Conservation (phyloP, 73 alveolate genomes). For the Paramecium octaurelia region DNA sequence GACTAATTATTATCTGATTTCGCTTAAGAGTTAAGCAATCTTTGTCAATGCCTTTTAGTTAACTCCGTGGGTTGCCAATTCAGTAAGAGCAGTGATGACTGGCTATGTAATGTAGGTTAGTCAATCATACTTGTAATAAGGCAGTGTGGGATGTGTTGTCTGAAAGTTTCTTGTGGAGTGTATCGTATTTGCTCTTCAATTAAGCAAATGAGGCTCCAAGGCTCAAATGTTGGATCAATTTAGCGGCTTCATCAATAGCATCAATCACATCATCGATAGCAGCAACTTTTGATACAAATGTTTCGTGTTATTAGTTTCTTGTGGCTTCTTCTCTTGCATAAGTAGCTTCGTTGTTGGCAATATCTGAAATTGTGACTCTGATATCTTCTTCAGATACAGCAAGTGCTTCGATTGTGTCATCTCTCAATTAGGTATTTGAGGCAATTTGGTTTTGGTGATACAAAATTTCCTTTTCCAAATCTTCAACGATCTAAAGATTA, state of each 20-base stretch:
- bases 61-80: slow-evolving; percentile 43
- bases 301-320: slow-evolving; percentile 34
- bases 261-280: slow-evolving; percentile 56
- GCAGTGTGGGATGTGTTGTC: slow-evolving; percentile 48
- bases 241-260: slow-evolving; percentile 63
- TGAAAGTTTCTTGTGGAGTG: slow-evolving; percentile 49
- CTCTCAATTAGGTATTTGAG: slow-evolving; percentile 42
- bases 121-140: not conserved
- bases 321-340: slow-evolving; percentile 56
- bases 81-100: slow-evolving; percentile 43
- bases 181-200: slow-evolving; percentile 46
- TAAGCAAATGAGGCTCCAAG: slow-evolving; percentile 62
- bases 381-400: slow-evolving; percentile 43
- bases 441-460: slow-evolving; percentile 13
- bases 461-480: slow-evolving; percentile 3
- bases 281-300: slow-evolving; percentile 16
- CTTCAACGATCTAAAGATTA: slow-evolving; percentile 14
- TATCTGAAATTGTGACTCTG: slow-evolving; percentile 24
- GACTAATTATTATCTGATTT: slow-evolving; percentile 44
- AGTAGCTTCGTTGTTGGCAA: slow-evolving; percentile 39
- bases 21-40: slow-evolving; percentile 27
- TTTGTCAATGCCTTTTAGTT: slow-evolving; percentile 46
- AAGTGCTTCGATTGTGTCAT: slow-evolving; percentile 42
- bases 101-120: not conserved
- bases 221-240: slow-evolving; percentile 53